Conservation (phyloP, 2,329 filamentous ascomycete species). For the Aspergillus costaricaensis region DNA sequence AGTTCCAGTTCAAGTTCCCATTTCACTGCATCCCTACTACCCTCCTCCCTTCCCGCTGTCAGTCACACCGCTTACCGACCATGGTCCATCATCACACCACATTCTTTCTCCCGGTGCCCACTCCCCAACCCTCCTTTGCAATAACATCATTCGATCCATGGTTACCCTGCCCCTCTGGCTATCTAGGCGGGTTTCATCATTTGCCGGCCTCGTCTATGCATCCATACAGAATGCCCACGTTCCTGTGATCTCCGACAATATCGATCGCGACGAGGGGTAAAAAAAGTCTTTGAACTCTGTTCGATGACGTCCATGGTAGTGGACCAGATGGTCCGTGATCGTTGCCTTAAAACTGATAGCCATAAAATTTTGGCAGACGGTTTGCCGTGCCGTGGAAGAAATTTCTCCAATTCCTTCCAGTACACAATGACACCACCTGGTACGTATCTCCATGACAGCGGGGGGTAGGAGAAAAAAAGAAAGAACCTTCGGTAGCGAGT, state of each 20-base stretch:
- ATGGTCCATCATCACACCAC: constrained; percentile 28
- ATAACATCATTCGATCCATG: constrained; percentile 14
- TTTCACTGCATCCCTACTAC: background rate
- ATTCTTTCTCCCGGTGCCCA: constrained; percentile 14
- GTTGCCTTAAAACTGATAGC: constrained; percentile 3
- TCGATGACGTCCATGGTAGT: constrained; percentile 12
- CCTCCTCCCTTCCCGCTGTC: constrained; percentile 15
- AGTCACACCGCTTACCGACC: constrained; percentile 31
- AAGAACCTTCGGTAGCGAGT: background rate
- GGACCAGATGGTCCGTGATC: background rate
- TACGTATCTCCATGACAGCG: background rate
- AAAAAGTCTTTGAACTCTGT: background rate
- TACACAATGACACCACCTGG: background rate
- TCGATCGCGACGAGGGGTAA: constrained; percentile 11
- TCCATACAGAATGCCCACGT: constrained; percentile 12
- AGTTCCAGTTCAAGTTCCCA: background rate
- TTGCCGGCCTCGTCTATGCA: background rate
- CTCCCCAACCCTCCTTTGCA: constrained; percentile 8
- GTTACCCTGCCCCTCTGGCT: background rate
- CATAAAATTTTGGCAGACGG: background rate
- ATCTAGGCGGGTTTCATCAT: background rate
- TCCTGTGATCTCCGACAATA: constrained; percentile 15
- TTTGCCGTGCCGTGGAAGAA: background rate
- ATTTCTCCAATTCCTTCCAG: background rate
- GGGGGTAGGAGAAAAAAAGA: background rate